Base-by-base conservation (phyloP, 129 eudicot species). In the Saussurea involucrata region DNA sequence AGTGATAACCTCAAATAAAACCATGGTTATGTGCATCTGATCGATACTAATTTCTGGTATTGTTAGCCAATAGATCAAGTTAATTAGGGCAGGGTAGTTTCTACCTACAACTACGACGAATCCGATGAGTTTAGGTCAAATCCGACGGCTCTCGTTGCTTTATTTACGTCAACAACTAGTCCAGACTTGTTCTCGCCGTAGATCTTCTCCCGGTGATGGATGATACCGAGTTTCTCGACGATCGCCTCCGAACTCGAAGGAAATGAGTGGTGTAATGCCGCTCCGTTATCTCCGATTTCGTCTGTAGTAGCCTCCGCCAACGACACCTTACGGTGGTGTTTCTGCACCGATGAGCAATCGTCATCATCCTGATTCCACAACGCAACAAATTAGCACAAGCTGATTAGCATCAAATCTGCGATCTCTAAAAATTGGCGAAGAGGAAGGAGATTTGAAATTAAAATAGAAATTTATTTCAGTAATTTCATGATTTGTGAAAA, bases 321-420 rank as follows among this genome's bases (percentile, higher is more conserved):
- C 55, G 55, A 0, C 53, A 9, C 5, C 72, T 7, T 58, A 12
- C 65, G 53, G 21, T 29, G 57, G 34, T 20, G 27, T 22, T 37
- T 76, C 8, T 40, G 34, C 22, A 68, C 69, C 63, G 85, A 82
- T 44, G 76, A 69, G 22, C 82, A 66, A 17, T 68, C 68, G 0
- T 27, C 28, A 6, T 79, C 83, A 76, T 86, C 87, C 89, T 86
- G 74, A n/a, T 31, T 71, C 8, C 67, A 67, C 36, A 53, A 36
- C 7, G 44, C 37, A 33, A 21, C 33, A 17, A 49, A 63, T 18
- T 32, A 21, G 28, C 15, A 4, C 44, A 24, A 24, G 69, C 18
- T 32, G n/a, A 57, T 78, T 24, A 81, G 71, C 27, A 55, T 22
- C 5, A 21, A 18, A 69, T 68, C 53, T 8, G 65, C 3, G 22